Evolutionary conservation across 2,329 filamentous ascomycete species (phyloP).

Genomic region (Pseudogymnoascus sp.): DNA sequence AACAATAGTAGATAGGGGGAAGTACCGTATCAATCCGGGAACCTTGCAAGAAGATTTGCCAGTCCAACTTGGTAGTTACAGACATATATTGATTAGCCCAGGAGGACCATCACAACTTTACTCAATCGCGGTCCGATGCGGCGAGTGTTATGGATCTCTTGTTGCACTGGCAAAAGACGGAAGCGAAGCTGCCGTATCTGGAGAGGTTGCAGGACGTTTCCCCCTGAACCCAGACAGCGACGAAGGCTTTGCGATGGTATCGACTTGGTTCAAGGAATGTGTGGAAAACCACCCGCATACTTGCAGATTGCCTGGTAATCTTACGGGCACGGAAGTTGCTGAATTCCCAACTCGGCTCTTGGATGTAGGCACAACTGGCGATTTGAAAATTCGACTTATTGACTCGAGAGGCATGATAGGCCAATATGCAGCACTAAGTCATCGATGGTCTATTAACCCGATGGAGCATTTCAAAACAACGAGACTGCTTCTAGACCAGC

Average conservation of each 20-base stretch:
- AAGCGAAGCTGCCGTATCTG: not conserved
- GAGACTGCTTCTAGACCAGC: not conserved
- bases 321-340: not conserved
- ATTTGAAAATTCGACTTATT: not conserved
- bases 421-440: not conserved
- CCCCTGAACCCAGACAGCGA: not conserved
- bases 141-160: not conserved
- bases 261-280: not conserved
- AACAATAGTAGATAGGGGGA: not conserved
- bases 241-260: not conserved
- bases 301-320: not conserved
- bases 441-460: not conserved
- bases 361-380: not conserved
- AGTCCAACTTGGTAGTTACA: not conserved
- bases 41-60: not conserved
- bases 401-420: not conserved
- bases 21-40: not conserved
- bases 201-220: not conserved
- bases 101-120: not conserved
- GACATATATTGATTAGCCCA: not conserved
- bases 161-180: not conserved
- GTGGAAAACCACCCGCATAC: not conserved
- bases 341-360: not conserved
- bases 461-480: not conserved
- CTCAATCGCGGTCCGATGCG: not conserved